Evolutionary conservation across 495 filamentous ascomycete species (phyloP).

Genomic region (Cairneyella variabilis): DNA sequence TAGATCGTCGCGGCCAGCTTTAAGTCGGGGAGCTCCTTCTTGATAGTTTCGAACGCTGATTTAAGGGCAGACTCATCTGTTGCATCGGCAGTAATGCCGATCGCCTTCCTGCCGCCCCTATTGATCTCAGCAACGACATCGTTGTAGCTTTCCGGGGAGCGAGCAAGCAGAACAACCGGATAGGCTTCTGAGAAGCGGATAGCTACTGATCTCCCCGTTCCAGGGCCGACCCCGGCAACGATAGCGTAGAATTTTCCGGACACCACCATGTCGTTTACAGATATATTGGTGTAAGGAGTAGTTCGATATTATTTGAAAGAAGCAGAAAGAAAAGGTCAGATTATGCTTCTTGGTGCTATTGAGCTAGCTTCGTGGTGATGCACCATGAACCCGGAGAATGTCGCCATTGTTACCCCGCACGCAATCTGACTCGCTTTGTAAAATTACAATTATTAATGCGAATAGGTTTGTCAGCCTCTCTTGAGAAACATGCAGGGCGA

Average conservation of each 20-base stretch:
- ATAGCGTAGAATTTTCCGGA: slow-evolving; percentile 51
- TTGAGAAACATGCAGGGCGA: background rate
- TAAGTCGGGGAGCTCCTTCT: background rate
- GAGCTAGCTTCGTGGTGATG: background rate
- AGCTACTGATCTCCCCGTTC: slow-evolving; percentile 61
- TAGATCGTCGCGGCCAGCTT: slow-evolving; percentile 3
- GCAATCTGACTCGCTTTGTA: background rate
- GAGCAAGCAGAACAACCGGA: slow-evolving; percentile 71
- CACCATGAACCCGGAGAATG: background rate
- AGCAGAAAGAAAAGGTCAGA: background rate
- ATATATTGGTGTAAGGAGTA: background rate
- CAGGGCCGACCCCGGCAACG: slow-evolving; percentile 67
- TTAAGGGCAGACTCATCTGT: slow-evolving; percentile 39
- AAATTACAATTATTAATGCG: background rate
- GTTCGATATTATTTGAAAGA: background rate
- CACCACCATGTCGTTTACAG: background rate
- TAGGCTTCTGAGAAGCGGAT: slow-evolving; percentile 67
- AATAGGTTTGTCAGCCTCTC: background rate
- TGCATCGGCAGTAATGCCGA: slow-evolving; percentile 74
- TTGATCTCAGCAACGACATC: slow-evolving; percentile 73
- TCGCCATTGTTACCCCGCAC: background rate
- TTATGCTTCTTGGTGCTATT: background rate
- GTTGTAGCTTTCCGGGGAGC: slow-evolving; percentile 62
- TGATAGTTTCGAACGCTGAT: slow-evolving; percentile 2
- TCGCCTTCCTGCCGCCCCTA: slow-evolving; percentile 60